phyloP scores from a whole-genome alignment of 2,329 filamentous ascomycete species.

The Exophiala aquamarina region DNA sequence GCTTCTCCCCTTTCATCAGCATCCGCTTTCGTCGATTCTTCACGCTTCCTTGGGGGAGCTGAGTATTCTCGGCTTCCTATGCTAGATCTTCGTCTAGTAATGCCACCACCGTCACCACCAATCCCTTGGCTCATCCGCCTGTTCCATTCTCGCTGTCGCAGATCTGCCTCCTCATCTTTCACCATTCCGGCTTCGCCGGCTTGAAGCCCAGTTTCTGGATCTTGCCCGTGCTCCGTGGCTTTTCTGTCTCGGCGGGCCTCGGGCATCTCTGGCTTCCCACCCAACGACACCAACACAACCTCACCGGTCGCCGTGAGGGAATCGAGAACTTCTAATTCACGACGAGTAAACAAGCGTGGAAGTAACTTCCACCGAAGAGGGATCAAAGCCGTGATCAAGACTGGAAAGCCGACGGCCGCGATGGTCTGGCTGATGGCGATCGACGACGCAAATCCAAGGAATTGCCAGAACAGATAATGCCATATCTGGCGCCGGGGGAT shows the following conservation, averaged over 20 bases:
- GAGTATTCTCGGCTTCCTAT: background rate
- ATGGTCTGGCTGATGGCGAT: slow-evolving; percentile 82
- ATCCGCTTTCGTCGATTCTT: no score
- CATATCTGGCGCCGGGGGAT: slow-evolving; percentile 48
- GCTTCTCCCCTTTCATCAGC: no score
- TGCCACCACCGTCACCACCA: background rate
- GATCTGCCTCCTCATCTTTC: slow-evolving; percentile 3
- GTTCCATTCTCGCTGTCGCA: background rate
- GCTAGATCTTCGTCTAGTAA: slow-evolving; percentile 3
- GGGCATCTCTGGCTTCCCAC: slow-evolving; percentile 36
- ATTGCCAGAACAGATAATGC: slow-evolving; percentile 53
- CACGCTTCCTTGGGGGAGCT: no score
- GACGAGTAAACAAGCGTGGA: slow-evolving; percentile 57
- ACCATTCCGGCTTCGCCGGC: background rate
- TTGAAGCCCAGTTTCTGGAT: background rate
- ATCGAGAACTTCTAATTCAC: slow-evolving; percentile 65
- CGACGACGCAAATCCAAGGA: slow-evolving; percentile 52
- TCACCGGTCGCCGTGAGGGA: slow-evolving; percentile 57
- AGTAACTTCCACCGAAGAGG: slow-evolving; percentile 64
- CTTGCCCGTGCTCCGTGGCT: background rate
- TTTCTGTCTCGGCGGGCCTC: slow-evolving; percentile 1
- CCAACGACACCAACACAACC: slow-evolving; percentile 54
- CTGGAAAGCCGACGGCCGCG: slow-evolving; percentile 75
- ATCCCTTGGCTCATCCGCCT: background rate
- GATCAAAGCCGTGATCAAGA: slow-evolving; percentile 70